Evolutionary conservation across 768 basidiomycete species (phyloP).

Genomic region (Amylocystis lapponica): DNA sequence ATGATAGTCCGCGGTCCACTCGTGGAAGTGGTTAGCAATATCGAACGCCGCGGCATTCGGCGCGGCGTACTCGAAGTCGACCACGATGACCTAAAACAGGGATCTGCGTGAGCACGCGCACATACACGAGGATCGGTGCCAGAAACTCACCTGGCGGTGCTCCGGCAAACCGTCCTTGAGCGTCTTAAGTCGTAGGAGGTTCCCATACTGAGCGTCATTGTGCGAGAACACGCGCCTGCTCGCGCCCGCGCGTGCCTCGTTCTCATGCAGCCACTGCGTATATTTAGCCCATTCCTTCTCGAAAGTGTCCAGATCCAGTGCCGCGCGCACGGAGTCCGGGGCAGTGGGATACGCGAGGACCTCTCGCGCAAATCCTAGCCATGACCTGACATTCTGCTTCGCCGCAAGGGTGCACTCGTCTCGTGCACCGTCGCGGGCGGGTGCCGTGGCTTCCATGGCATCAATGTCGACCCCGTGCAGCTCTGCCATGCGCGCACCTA

Average conservation of each 20-base stretch:
- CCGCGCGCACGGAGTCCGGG: conserved; percentile 36
- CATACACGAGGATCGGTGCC: neutral
- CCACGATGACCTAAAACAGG: conserved; percentile 71
- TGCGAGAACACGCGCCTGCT: conserved; percentile 78
- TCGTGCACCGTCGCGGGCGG: conserved; percentile 34
- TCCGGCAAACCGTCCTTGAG: conserved; percentile 52
- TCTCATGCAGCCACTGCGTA: conserved; percentile 58
- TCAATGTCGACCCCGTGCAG: conserved; percentile 87
- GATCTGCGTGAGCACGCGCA: conserved; percentile 13
- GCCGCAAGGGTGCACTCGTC: conserved; percentile 53
- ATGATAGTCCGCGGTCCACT: conserved; percentile 95
- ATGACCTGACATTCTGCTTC: conserved; percentile 60
- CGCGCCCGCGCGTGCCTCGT: conserved; percentile 51
- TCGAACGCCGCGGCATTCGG: conserved; percentile 93
- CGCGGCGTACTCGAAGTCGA: conserved; percentile 96
- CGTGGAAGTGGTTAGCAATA: conserved; percentile 95
- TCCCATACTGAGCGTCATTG: conserved; percentile 96
- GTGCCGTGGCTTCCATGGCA: conserved; percentile 46
- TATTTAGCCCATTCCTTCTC: conserved; percentile 62
- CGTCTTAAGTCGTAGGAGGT: conserved; percentile 68
- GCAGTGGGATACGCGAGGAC: conserved; percentile 64
- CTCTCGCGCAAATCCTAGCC: conserved; percentile 66
- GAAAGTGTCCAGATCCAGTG: conserved; percentile 64
- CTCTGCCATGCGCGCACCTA: conserved; percentile 94
- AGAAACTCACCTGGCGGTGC: conserved; percentile 60